These are phyloP conservation scores for Mycena alexandri DNA, from an alignment of 768 basidiomycete species.

Conservation along the genomic window DNA sequence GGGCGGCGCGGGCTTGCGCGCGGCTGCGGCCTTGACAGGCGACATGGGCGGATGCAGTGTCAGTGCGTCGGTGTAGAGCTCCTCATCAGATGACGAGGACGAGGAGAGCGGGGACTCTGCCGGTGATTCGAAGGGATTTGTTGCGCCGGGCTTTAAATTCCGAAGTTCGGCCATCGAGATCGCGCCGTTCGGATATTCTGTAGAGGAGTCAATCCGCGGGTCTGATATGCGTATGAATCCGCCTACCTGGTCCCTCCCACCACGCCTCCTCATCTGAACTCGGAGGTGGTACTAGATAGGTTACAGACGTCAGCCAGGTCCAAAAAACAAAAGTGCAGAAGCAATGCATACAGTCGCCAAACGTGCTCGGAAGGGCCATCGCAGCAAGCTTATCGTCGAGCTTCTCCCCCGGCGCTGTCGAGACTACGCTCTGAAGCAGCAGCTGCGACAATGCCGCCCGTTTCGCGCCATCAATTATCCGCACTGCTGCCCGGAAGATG, in stretches of 20 bases:
- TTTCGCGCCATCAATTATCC: constrained; percentile 83
- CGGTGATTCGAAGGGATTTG: constrained; percentile 84
- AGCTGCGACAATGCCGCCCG: constrained; percentile 76
- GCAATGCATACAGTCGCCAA: constrained; percentile 45
- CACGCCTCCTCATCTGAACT: constrained; percentile 82
- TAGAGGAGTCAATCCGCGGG: constrained; percentile 10
- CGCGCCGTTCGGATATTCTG: constrained; percentile 72
- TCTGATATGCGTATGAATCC: neutral
- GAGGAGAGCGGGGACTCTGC: constrained; percentile 75
- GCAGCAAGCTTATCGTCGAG: constrained; percentile 78
- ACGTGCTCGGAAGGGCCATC: constrained; percentile 62
- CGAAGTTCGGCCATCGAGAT: constrained; percentile 58
- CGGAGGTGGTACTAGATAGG: constrained; percentile 79
- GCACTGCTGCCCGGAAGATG: constrained; percentile 81
- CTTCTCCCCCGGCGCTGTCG: constrained; percentile 73
- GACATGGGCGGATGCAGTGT: constrained; percentile 78
- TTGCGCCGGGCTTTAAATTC: constrained; percentile 48
- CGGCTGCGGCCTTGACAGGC: constrained; percentile 62
- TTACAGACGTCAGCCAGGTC: constrained; percentile 18
- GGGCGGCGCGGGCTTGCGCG: constrained; percentile 61
- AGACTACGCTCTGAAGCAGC: constrained; percentile 73
- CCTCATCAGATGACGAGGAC: constrained; percentile 88
- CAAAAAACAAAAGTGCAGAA: constrained; percentile 3
- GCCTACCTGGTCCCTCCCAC: constrained; percentile 82
- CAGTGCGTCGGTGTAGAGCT: constrained; percentile 81